A percentile compares a stretch with the other conserved stretches of the same genome.
Conservation (phyloP, 2,329 filamentous ascomycete genomes). For the Sordariomycetes sp. region DNA sequence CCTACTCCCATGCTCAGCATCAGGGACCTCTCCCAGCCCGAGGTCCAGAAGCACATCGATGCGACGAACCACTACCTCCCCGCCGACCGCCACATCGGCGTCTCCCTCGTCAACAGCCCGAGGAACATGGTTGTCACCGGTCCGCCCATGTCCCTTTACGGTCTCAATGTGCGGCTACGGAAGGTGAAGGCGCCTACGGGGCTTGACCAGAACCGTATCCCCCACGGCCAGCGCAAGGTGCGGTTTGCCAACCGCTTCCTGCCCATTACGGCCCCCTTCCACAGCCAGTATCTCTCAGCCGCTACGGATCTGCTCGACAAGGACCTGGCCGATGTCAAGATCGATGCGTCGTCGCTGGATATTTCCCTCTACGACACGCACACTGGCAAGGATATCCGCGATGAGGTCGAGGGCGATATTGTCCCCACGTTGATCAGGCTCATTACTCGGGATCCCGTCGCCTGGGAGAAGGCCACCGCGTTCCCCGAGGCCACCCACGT, state of each 20-base stretch:
- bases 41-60: slow-evolving; percentile 94
- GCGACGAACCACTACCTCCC: slow-evolving; percentile 95
- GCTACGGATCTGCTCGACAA: slow-evolving; percentile 74
- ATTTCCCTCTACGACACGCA: slow-evolving; percentile 87
- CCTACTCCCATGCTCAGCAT: slow-evolving; percentile 98
- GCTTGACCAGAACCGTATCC: slow-evolving; percentile 86
- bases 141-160: slow-evolving; percentile 89
- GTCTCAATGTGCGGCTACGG: slow-evolving; percentile 84
- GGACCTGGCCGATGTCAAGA: slow-evolving; percentile 72
- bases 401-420: slow-evolving; percentile 59
- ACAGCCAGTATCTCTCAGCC: slow-evolving; percentile 82
- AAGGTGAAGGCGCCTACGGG: slow-evolving; percentile 98
- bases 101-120: slow-evolving; percentile 93
- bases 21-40: slow-evolving; percentile 73
- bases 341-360: slow-evolving; percentile 58
- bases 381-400: slow-evolving; percentile 72
- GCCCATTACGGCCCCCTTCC: slow-evolving; percentile 95
- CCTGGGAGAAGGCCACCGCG: slow-evolving; percentile 90
- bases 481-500: slow-evolving; percentile 90
- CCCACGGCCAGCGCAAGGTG: slow-evolving; percentile 89
- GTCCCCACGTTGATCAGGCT: slow-evolving; percentile 79
- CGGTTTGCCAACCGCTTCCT: slow-evolving; percentile 95
- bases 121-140: slow-evolving; percentile 95
- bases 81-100: slow-evolving; percentile 80
- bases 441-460: slow-evolving; percentile 86